A percentile compares a stretch with the other conserved stretches of the same genome.
phyloP scores from a whole-genome alignment of 768 basidiomycete genomes.

The Suillus clintonianus region DNA sequence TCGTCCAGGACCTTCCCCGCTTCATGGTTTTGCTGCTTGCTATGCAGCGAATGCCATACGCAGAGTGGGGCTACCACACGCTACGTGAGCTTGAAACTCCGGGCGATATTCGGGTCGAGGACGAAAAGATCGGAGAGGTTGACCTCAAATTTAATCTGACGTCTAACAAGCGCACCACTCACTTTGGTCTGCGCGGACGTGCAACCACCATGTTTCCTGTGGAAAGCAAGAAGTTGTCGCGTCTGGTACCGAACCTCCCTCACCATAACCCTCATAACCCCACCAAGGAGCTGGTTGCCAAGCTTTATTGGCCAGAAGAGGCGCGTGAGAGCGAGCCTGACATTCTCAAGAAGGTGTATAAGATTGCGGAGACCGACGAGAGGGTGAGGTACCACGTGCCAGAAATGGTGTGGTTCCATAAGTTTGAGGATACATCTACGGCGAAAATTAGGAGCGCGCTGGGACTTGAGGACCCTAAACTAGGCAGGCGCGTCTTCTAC shows the following conservation, averaged over 20 bases:
- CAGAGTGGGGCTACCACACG: constrained; percentile 13
- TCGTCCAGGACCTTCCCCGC: constrained; percentile 14
- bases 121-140: background rate
- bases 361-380: background rate
- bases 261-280: background rate
- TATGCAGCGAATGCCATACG: constrained; percentile 9
- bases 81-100: background rate
- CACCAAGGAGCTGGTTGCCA: background rate
- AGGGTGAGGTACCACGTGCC: background rate
- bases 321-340: background rate
- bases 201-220: constrained; percentile 13
- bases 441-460: background rate
- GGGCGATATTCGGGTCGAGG: background rate
- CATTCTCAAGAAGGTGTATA: background rate
- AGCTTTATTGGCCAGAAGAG: background rate
- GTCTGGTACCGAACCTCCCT: background rate
- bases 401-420: background rate
- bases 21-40: constrained; percentile 13
- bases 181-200: constrained; percentile 7
- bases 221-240: background rate
- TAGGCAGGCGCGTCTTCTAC: constrained; percentile 13
- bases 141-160: background rate
- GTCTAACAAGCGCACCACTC: background rate
- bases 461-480: background rate
- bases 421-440: constrained; percentile 1